Percentiles rank a stretch among this genome's conserved stretches.
Evolutionary conservation across 2,329 filamentous ascomycete species (phyloP).

Genomic region (Ceratocystis smalleyi): DNA sequence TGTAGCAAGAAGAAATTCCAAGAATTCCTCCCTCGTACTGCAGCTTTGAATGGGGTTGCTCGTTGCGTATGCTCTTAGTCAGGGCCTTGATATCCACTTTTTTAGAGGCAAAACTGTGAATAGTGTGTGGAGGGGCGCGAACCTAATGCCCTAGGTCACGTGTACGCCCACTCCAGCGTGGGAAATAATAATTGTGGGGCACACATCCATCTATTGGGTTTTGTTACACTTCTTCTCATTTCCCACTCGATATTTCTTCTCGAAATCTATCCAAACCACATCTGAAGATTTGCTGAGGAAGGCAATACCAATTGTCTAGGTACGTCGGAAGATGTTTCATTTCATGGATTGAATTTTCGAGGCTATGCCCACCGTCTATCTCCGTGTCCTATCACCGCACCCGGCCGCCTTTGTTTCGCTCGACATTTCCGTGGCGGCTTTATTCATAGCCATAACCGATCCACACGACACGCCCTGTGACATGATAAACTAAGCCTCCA

Average conservation of each 20-base stretch:
- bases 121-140: slow-evolving; percentile 16
- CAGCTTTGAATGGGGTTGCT: slow-evolving; percentile 10
- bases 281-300: slow-evolving; percentile 48
- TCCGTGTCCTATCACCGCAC: slow-evolving; percentile 11
- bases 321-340: slow-evolving; percentile 40
- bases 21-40: not conserved
- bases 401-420: slow-evolving; percentile 2
- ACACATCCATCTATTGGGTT: slow-evolving; percentile 19
- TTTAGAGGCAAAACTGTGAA: slow-evolving; percentile 1
- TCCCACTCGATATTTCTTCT: slow-evolving; percentile 19
- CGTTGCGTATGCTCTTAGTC: slow-evolving; percentile 6
- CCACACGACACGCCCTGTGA: not conserved
- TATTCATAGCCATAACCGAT: not conserved
- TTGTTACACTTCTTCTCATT: slow-evolving; percentile 17
- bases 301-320: slow-evolving; percentile 48
- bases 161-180: not conserved
- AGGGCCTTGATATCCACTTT: slow-evolving; percentile 4
- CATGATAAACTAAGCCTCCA: not conserved
- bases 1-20: slow-evolving; percentile 13
- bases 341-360: slow-evolving; percentile 8
- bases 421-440: slow-evolving; percentile 5
- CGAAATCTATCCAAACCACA: slow-evolving; percentile 27
- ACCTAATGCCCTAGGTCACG: slow-evolving; percentile 18
- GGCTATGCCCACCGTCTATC: slow-evolving; percentile 7
- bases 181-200: slow-evolving; percentile 18